Base-by-base conservation (phyloP, 805 yeast genomes). In the Sugiyamaella floridensis region DNA sequence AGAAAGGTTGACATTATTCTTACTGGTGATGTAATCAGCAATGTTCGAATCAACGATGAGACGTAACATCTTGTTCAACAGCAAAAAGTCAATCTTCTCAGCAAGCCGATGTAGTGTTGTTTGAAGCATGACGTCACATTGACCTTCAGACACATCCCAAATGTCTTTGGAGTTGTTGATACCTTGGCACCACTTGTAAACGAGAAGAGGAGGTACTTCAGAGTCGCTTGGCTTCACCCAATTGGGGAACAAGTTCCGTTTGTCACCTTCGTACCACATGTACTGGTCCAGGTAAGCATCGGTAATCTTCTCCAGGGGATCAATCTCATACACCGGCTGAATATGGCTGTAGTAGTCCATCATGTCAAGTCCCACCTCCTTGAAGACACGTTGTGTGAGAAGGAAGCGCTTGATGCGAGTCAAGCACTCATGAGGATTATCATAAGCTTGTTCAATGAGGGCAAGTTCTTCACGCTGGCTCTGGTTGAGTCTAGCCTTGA, bases 261-360 rank as follows among this genome's bases (percentile, higher is more conserved):
- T 83, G 51, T 88, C 96, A 9, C 93, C 92, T 65, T 93, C 98
- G 68, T 86, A 92, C 97, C 98, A 93, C 45, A 93, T 71, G 61
- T 92, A 93, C 63, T 93, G 99, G 63, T 92, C 98, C 42, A 93
- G 69, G 60, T 92, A 93, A 0, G 98, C 97, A 71, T 93, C 99
- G 0, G 97, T 89, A 49, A 93, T 88, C 64, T 90, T 93, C 67
- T 93, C 99, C 43, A 89, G 69, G 0, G 98, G 96, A 64, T 92
- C 97, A 14, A 93, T 77, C 10, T 85, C 79, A 63, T 89, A 90
- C 0, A 89, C 92, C 0, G 99, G 98, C 0, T 83, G 77, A 43
- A 92, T 75, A 59, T 84, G 85, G 56, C 85, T 86, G 65, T 87
- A 89, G 60, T 88, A 82, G 64, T 93, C 99, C 83, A 86, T 82